These are phyloP conservation scores for Calendula officinalis DNA, from an alignment of 129 eudicot genomes.

Conservation along the genomic window DNA sequence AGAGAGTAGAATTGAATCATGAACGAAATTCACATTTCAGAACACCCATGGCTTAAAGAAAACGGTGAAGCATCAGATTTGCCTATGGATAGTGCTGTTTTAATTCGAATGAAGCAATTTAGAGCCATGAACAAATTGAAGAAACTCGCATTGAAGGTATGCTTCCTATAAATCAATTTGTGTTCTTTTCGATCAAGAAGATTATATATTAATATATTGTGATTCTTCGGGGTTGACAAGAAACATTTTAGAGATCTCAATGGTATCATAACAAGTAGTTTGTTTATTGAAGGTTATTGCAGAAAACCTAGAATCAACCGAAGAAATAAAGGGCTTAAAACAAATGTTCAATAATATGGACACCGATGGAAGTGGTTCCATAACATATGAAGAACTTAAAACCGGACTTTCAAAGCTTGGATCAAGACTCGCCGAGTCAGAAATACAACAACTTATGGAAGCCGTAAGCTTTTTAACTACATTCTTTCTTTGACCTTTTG, in stretches of 20 bases:
- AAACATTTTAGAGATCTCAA: not conserved
- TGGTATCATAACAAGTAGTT: not conserved
- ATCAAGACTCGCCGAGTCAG: slow-evolving; percentile 63
- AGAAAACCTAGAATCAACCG: slow-evolving; percentile 64
- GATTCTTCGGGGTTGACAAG: not conserved
- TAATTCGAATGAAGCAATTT: slow-evolving; percentile 88
- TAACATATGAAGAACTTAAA: slow-evolving; percentile 83
- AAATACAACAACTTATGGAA: slow-evolving; percentile 77
- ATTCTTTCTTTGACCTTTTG: slow-evolving; percentile 4
- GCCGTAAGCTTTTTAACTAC: slow-evolving; percentile 56
- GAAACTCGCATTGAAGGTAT: slow-evolving; percentile 86
- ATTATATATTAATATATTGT: not conserved
- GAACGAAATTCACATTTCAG: slow-evolving; percentile 30
- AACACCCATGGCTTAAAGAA: slow-evolving; percentile 93
- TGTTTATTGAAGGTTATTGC: slow-evolving; percentile 66
- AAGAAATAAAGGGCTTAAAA: slow-evolving; percentile 77
- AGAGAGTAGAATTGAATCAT: not conserved
- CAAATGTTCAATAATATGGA: slow-evolving; percentile 90
- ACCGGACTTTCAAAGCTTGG: slow-evolving; percentile 77
- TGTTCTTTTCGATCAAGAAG: not conserved
- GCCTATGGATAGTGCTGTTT: slow-evolving; percentile 87
- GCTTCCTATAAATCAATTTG: not conserved
- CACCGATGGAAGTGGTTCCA: slow-evolving; percentile 82
- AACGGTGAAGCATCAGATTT: slow-evolving; percentile 81
- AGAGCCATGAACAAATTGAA: slow-evolving; percentile 96